Evolutionary conservation across 192 early-diverging fungal genomes (phyloP).

Genomic region (Coemansia sp.): DNA sequence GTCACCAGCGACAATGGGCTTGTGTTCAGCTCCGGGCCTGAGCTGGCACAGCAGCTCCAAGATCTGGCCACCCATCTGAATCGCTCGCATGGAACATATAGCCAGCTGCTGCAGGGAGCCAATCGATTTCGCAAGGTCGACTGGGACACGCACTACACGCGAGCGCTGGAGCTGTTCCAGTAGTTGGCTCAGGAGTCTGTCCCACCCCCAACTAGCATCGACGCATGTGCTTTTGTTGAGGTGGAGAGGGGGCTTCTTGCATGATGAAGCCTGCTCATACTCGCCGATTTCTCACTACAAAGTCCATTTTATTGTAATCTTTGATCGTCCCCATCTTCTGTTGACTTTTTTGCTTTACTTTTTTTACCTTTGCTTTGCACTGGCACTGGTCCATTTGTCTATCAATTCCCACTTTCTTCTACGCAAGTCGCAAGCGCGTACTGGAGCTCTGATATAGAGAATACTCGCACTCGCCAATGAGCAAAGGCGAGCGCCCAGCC

Average conservation of each 20-base stretch:
- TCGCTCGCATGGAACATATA: constrained; percentile 15
- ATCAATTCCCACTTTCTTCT: neutral
- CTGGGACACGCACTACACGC: constrained; percentile 42
- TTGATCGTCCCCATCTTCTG: too few relatives aligned
- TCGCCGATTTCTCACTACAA: too few relatives aligned
- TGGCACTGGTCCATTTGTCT: neutral
- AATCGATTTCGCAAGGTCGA: constrained; percentile 32
- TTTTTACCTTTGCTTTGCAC: constrained; percentile 4
- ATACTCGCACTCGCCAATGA: neutral
- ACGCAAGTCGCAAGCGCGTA: neutral
- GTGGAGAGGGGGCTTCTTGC: neutral
- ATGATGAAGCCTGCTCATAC: too few relatives aligned
- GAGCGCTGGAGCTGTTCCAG: constrained; percentile 24
- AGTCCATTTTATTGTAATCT: too few relatives aligned
- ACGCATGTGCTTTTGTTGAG: neutral
- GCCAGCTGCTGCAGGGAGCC: constrained; percentile 35
- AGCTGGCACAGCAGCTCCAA: constrained; percentile 64
- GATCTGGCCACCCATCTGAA: constrained; percentile 28
- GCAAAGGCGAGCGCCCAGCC: constrained; percentile 17
- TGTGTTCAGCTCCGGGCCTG: constrained; percentile 56
- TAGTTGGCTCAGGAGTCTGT: neutral
- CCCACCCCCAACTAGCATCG: neutral
- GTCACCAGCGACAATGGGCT: constrained; percentile 67
- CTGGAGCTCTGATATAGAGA: neutral
- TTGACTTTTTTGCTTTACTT: neutral